Base-by-base conservation (phyloP, 2,329 filamentous ascomycete species). In the Stagonosporopsis cucurbitacearum region DNA sequence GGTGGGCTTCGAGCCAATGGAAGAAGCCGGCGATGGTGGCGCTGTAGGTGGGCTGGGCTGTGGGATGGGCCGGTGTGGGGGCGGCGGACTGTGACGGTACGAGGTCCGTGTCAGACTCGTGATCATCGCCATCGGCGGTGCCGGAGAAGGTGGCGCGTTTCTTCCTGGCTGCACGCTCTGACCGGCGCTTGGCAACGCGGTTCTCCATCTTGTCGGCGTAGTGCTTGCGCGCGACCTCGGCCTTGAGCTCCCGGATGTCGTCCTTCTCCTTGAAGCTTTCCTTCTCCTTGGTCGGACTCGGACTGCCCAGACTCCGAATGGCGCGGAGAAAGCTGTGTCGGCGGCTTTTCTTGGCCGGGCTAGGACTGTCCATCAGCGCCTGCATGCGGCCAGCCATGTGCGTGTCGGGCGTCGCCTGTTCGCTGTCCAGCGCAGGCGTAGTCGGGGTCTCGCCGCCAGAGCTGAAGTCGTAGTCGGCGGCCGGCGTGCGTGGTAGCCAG, bases 1-100 rank as follows among this genome's bases (percentile, higher is more conserved):
- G 88, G 62, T 89, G 86, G 5, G 82, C 80, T 63, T 87, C 85
- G 50, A 90, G 79, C 73, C 86, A 86, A 17, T 81, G 80, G 66
- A 89, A 84, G 59, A 88, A 76, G 32, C 81, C 77, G 2, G 78
- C 78, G 50, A 82, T 59, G 46, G 60, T 66, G 54, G 60, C 65
- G 20, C 62, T 58, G 55, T 65, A 69, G 49, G 63, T 63, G 55
- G 64, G 63, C 22, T 62, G 26, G 3, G 26, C 26, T 3, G 55
- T 23, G 58, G 61, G n/a, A n/a, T n/a, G 46, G 57, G 58, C 44
- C 25, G 57, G 11, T 36, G 51, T 11, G 54, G 48, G 26, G 22
- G 28, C 22, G 28, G 44, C 39, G 36, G 43, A 55, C 42, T 19
- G 35, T 39, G 47, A 2, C 30, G 53, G 47, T 30, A 22, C 50